A percentile compares a stretch with the other conserved stretches of the same genome.
phyloP scores from a whole-genome alignment of 108 stramenopile genomes.

The Pinguiococcus pyrenoidosus region DNA sequence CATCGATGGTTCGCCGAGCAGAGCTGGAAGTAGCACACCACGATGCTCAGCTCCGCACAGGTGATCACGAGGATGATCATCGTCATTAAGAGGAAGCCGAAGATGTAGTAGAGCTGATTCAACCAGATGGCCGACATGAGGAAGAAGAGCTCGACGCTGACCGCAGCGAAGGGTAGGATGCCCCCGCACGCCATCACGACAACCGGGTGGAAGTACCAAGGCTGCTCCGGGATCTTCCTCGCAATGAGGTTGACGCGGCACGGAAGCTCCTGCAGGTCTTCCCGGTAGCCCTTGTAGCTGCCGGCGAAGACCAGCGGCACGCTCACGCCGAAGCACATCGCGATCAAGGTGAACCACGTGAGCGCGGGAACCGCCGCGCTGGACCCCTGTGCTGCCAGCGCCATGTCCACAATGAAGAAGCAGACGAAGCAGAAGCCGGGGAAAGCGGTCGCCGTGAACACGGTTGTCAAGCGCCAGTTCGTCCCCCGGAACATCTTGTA shows the following conservation, averaged over 20 bases:
- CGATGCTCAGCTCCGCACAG: slow-evolving; percentile 88
- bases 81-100: slow-evolving; percentile 88
- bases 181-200: slow-evolving; percentile 80
- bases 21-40: slow-evolving; percentile 97
- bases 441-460: slow-evolving; percentile 62
- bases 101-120: slow-evolving; percentile 96
- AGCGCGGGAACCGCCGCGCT: slow-evolving; percentile 80
- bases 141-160: slow-evolving; percentile 96
- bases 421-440: slow-evolving; percentile 63
- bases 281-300: slow-evolving; percentile 96
- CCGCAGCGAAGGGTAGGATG: slow-evolving; percentile 89
- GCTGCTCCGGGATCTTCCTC: slow-evolving; percentile 65
- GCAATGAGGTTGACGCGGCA: slow-evolving; percentile 69
- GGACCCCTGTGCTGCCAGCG: slow-evolving; percentile 68
- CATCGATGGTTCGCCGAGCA: slow-evolving; percentile 97
- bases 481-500: slow-evolving; percentile 80
- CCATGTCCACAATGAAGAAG: slow-evolving; percentile 77
- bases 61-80: slow-evolving; percentile 85
- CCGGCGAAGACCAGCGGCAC: slow-evolving; percentile 95
- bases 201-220: slow-evolving; percentile 78
- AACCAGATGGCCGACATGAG: slow-evolving; percentile 76
- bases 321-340: slow-evolving; percentile 94
- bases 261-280: slow-evolving; percentile 43
- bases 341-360: slow-evolving; percentile 75
- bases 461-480: slow-evolving; percentile 60